Base-by-base conservation (phyloP, 306 rosid species). In the Notholithocarpus densiflorus region DNA sequence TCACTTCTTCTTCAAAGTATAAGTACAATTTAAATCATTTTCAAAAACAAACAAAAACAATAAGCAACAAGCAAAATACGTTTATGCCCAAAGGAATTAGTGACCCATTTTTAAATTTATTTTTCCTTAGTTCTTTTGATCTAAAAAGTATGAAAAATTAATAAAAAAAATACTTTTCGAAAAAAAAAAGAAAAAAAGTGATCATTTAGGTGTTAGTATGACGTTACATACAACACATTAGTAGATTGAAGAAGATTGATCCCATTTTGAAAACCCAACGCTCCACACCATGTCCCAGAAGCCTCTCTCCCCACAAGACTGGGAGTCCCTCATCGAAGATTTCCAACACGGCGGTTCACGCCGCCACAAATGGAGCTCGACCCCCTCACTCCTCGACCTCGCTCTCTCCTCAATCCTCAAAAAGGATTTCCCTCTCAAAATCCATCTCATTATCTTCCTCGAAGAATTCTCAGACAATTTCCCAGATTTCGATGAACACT, bases 271-370 rank as follows among this genome's bases (percentile, higher is more conserved):
- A 43, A 76, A 66, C 52, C 24, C 26, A 19, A 19, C 40, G 5
- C 37, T 73, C 19, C 74, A 12, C 0, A 6, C 70, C 26, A 78
- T 83, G n/a, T 79, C 94, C 54, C 66, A 75, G 76, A 95, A 86
- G 75, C 86, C 89, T 11, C 87, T 92, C 51, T 82, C 97, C 14
- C 75, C 75, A 51, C 94, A 85, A 8, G 98, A 95, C 14, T 95
- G 98, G 97, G 98, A 95, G 82, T 52, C 84, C 19, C 75, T 95
- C 53, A 87, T 95, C 45, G 98, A 92, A 5, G 97, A 95, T 56
- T 95, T 95, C 86, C 97, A 91, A 48, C 68, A 9, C 88, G 93
- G 94, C 73, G 89, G 88, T 32, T 66, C 81, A 3, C 92, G 94
- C 56, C 80, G 82, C 37, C 72, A 77, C 27, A 87, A 82, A 77